Conservation (phyloP, 306 rosid species). For the Leucaena leucocephala region DNA sequence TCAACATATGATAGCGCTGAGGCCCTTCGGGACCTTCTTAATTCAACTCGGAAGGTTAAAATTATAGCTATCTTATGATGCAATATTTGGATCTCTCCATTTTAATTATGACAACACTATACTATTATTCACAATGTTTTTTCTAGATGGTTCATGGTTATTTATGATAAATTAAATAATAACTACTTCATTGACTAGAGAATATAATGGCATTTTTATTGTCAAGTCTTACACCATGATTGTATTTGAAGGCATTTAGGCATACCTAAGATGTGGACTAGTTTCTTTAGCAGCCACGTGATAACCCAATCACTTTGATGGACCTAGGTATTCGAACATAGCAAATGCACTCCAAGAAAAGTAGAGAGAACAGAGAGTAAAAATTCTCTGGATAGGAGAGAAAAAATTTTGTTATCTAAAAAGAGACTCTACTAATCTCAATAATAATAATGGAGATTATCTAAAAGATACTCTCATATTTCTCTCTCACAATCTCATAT, state of each 20-base stretch:
- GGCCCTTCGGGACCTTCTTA: neutral
- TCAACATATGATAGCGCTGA: neutral
- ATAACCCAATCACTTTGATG: no score
- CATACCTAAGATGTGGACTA: no score
- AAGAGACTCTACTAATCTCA: no score
- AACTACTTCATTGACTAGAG: neutral
- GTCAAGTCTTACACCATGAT: neutral
- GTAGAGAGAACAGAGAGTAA: no score
- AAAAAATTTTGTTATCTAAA: no score
- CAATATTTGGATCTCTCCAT: neutral
- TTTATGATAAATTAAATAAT: neutral
- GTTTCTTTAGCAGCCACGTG: no score
- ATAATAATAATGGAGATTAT: no score
- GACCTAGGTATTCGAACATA: no score
- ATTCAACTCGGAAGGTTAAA: neutral
- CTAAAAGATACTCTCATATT: no score
- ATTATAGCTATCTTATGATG: neutral
- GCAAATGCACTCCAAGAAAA: no score
- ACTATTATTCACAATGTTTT: neutral
- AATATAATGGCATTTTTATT: neutral
- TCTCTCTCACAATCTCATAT: no score
- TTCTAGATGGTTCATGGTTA: neutral
- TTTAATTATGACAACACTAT: neutral
- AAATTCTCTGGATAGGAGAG: no score
- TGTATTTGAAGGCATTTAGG: neutral